A percentile compares a stretch with the other conserved stretches of the same genome.
Conservation (phyloP, 2,329 filamentous ascomycete species). For the Monilinia fructicola region DNA sequence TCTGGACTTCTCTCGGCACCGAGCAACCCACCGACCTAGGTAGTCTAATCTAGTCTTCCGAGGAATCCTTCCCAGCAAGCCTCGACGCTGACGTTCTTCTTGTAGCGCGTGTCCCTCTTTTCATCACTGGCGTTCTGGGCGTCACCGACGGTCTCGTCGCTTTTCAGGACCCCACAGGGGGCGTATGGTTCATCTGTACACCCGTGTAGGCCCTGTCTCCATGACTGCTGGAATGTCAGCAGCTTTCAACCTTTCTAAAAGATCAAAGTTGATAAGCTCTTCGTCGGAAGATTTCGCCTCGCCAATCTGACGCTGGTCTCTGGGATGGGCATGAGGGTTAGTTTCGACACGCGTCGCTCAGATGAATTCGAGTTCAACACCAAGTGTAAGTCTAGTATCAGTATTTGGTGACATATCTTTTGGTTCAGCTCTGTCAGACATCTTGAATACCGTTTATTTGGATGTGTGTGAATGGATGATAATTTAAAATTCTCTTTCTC, state of each 20-base stretch:
- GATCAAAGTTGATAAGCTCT: not conserved
- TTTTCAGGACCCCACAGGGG: not conserved
- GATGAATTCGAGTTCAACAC: slow-evolving; percentile 6
- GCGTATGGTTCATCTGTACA: not conserved
- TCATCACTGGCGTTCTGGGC: not conserved
- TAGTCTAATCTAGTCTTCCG: too few relatives aligned
- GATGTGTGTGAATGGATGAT: too few relatives aligned
- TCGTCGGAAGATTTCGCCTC: too few relatives aligned
- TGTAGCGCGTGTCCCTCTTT: not conserved
- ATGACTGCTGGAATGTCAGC: not conserved
- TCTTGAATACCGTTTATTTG: not conserved
- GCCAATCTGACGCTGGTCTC: not conserved
- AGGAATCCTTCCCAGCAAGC: too few relatives aligned
- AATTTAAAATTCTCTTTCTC: too few relatives aligned
- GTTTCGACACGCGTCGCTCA: not conserved
- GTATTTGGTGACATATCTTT: not conserved
- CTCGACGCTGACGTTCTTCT: not conserved
- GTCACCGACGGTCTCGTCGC: not conserved
- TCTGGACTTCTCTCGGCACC: too few relatives aligned
- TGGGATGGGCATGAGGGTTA: not conserved
- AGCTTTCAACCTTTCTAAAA: not conserved
- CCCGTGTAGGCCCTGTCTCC: too few relatives aligned
- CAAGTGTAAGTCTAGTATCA: slow-evolving; percentile 2
- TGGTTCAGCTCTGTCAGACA: not conserved
- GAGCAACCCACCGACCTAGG: too few relatives aligned